Percentiles rank a stretch among this genome's conserved stretches.
Conservation (phyloP, 140 eudicot genomes). For the Senecio squalidus region DNA sequence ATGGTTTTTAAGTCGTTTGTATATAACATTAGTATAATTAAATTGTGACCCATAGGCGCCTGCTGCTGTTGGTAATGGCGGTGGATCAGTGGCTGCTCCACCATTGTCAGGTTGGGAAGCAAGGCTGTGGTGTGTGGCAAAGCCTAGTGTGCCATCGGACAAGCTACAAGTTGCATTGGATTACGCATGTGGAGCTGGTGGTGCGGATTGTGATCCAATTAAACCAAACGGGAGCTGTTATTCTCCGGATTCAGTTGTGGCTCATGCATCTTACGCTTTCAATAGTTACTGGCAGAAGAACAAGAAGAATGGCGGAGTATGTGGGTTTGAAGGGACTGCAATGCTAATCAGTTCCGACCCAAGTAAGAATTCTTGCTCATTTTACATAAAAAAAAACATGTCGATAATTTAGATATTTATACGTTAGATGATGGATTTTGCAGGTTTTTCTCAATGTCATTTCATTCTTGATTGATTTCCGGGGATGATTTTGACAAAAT, state of each 20-base stretch:
- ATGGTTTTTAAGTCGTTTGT: too few species aligned
- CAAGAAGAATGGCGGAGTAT: conserved; percentile 57
- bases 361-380: conserved; percentile 30
- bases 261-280: conserved; percentile 89
- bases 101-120: conserved; percentile 20
- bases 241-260: conserved; percentile 60
- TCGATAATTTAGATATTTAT: conserved; percentile 1
- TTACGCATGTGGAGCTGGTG: conserved; percentile 79
- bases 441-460: conserved; percentile 72
- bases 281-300: conserved; percentile 91
- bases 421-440: conserved; percentile 16
- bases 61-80: conserved; percentile 5
- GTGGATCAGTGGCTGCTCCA: conserved; percentile 29
- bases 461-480: conserved; percentile 35
- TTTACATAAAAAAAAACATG: background rate
- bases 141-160: conserved; percentile 80
- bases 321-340: conserved; percentile 86
- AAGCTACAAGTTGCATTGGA: conserved; percentile 74
- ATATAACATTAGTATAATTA: too few species aligned
- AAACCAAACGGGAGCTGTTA: conserved; percentile 57
- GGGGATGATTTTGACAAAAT: background rate
- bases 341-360: conserved; percentile 82
- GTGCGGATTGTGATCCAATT: conserved; percentile 71
- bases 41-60: too few species aligned
- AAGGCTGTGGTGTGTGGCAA: conserved; percentile 81